Percentiles rank a stretch among this genome's conserved stretches.
Conservation (phyloP, 441 rosid species). For the Viola pubescens region DNA sequence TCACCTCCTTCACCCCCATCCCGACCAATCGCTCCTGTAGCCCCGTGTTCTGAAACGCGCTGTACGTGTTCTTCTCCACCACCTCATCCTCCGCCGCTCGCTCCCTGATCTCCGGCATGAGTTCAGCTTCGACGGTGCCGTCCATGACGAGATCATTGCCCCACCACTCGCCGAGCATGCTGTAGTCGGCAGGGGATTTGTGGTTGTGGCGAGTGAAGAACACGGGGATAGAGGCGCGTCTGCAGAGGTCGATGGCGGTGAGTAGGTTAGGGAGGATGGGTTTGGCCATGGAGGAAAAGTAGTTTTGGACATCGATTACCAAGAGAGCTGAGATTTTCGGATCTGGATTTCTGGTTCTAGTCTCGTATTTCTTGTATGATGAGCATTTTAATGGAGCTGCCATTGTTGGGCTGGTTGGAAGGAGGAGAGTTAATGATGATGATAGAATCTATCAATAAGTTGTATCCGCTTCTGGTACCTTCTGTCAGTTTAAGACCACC, state of each 20-base stretch:
- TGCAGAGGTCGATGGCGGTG: constrained; percentile 49
- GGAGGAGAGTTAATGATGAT: no score
- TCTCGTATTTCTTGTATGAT: constrained; percentile 44
- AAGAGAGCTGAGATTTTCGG: constrained; percentile 43
- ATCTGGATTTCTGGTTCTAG: constrained; percentile 41
- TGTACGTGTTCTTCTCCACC: constrained; percentile 65
- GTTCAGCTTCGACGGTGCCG: constrained; percentile 46
- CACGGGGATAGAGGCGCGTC: constrained; percentile 56
- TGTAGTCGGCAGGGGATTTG: constrained; percentile 37
- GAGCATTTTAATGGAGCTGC: constrained; percentile 5
- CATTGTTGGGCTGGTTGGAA: neutral
- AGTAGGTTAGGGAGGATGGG: constrained; percentile 45
- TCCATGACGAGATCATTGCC: constrained; percentile 41
- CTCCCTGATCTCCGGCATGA: constrained; percentile 35
- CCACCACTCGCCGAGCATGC: constrained; percentile 79
- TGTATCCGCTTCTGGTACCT: no score
- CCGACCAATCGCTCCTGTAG: constrained; percentile 41
- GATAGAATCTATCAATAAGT: no score
- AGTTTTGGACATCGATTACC: constrained; percentile 61
- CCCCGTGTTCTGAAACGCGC: constrained; percentile 45
- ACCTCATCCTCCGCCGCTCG: constrained; percentile 27
- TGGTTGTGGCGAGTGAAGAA: constrained; percentile 77
- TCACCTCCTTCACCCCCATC: constrained; percentile 64
- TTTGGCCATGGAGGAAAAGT: constrained; percentile 44
- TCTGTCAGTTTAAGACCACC: no score